Conservation (phyloP, 2,329 filamentous ascomycete genomes). For the Xylaria sp. region DNA sequence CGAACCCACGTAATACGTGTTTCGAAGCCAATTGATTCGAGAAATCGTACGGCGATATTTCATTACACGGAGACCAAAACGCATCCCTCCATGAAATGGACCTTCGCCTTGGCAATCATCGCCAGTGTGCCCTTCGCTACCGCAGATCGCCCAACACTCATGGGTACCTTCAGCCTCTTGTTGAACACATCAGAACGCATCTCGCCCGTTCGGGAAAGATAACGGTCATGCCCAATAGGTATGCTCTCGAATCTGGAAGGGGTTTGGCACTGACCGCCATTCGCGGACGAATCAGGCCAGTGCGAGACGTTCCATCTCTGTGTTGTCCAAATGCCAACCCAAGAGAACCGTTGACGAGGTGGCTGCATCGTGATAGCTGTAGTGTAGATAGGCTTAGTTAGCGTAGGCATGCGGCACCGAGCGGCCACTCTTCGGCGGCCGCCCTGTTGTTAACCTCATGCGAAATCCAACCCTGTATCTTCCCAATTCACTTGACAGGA, state of each 20-base stretch:
- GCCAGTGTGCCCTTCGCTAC: slow-evolving; percentile 15
- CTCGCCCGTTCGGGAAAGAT: slow-evolving; percentile 20
- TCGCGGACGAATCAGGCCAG: slow-evolving; percentile 21
- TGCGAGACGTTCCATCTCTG: slow-evolving; percentile 21
- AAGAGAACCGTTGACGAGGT: slow-evolving; percentile 20
- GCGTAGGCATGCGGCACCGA: slow-evolving; percentile 16
- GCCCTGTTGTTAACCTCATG: slow-evolving; percentile 21
- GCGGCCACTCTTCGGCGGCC: slow-evolving; percentile 15
- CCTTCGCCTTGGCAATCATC: slow-evolving; percentile 14
- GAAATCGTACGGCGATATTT: slow-evolving; percentile 8
- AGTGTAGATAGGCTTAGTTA: too few relatives aligned
- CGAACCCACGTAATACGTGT: slow-evolving; percentile 23
- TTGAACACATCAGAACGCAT: slow-evolving; percentile 24
- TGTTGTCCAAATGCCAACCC: slow-evolving; percentile 24
- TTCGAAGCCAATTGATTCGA: not conserved
- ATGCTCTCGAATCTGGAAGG: slow-evolving; percentile 6
- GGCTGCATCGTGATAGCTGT: slow-evolving; percentile 24
- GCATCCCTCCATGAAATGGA: slow-evolving; percentile 5
- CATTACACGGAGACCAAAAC: slow-evolving; percentile 11
- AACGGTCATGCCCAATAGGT: slow-evolving; percentile 26
- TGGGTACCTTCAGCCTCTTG: slow-evolving; percentile 25
- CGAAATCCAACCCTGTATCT: slow-evolving; percentile 10
- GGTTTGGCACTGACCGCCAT: slow-evolving; percentile 20
- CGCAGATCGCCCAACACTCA: not conserved
- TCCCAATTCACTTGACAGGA: slow-evolving; percentile 2